Conservation (phyloP, 163 green algal genomes). For the Chloroidium sp. region DNA sequence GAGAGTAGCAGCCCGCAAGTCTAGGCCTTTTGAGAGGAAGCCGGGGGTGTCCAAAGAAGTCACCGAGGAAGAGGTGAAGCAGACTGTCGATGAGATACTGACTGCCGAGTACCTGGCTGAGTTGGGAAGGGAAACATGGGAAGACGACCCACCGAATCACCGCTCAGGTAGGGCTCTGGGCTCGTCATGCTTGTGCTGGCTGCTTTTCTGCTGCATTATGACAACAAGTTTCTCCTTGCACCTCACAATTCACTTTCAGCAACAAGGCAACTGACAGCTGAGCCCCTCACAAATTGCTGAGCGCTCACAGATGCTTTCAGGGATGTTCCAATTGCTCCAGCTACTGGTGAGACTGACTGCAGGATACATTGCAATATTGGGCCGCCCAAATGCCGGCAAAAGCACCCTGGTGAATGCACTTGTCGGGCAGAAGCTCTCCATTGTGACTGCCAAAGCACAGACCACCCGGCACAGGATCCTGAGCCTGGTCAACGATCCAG, state of each 20-base stretch:
- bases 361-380: constrained; percentile 87
- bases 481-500: constrained; percentile 66
- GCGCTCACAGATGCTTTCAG: too few relatives aligned
- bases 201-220: too few relatives aligned
- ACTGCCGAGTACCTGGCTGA: not conserved
- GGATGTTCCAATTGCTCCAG: too few relatives aligned
- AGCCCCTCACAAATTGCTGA: too few relatives aligned
- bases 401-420: constrained; percentile 90
- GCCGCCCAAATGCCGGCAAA: constrained; percentile 90
- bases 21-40: too few relatives aligned
- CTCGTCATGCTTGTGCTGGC: too few relatives aligned
- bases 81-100: not conserved
- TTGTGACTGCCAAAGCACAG: constrained; percentile 91
- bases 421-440: constrained; percentile 86
- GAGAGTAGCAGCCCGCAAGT: too few relatives aligned
- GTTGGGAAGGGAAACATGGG: not conserved
- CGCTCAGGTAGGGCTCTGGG: not conserved
- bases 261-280: too few relatives aligned
- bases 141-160: not conserved
- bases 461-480: constrained; percentile 91
- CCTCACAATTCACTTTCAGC: too few relatives aligned
- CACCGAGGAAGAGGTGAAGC: not conserved
- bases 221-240: too few relatives aligned
- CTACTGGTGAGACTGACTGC: not conserved
- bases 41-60: not conserved